Percentiles rank a stretch among this genome's conserved stretches.
These are phyloP conservation scores for Nitzschia sp. DNA, from an alignment of 108 stramenopile genomes.

Conservation along the genomic window DNA sequence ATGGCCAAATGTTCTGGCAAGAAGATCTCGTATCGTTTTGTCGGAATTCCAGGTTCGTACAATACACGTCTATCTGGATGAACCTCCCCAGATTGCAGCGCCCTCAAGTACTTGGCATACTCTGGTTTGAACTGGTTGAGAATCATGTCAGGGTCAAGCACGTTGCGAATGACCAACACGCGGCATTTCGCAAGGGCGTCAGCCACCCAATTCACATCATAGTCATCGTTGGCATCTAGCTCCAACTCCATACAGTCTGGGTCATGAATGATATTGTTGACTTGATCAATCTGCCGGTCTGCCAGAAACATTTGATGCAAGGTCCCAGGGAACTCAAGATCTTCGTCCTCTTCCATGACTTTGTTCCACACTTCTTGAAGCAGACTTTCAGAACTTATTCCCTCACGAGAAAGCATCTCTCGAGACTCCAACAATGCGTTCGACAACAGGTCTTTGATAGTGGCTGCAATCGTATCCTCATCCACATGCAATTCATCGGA, in stretches of 20 bases:
- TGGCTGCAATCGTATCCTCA: too few species aligned
- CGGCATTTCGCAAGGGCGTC: conserved; percentile 25
- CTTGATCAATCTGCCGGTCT: conserved; percentile 24
- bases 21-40: conserved; percentile 16
- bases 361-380: not conserved
- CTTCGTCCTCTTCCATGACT: not conserved
- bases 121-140: conserved; percentile 17
- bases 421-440: not conserved
- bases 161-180: conserved; percentile 25
- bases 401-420: not conserved
- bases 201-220: conserved; percentile 7
- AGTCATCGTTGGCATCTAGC: conserved; percentile 20
- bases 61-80: not conserved
- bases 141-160: conserved; percentile 8
- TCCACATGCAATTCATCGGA: too few species aligned
- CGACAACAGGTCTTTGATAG: not conserved
- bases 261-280: conserved; percentile 10
- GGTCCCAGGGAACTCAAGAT: not conserved
- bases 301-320: conserved; percentile 9
- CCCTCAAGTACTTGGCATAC: conserved; percentile 3
- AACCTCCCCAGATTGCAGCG: not conserved
- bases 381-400: not conserved
- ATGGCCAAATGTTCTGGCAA: conserved; percentile 12
- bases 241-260: conserved; percentile 25
- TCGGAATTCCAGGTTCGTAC: conserved; percentile 7